Evolutionary conservation across 1,284 basidiomycete genomes (phyloP).

Genomic region (Mycena sp.): DNA sequence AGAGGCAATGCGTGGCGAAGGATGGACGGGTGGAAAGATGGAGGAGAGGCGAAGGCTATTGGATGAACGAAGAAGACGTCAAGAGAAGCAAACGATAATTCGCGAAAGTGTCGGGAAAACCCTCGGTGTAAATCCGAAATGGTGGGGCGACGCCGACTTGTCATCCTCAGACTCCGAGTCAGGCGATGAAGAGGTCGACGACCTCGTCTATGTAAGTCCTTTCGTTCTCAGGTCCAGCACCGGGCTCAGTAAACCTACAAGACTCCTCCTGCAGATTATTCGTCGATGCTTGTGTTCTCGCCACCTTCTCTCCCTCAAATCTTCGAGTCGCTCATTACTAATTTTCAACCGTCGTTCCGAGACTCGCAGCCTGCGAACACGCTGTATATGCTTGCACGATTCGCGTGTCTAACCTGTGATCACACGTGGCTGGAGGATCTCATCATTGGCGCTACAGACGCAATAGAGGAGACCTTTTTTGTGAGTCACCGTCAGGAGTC

Average conservation of each 20-base stretch:
- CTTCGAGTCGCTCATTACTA: conserved; percentile 83
- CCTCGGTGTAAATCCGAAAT: conserved; percentile 64
- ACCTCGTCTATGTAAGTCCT: conserved; percentile 58
- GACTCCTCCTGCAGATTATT: conserved; percentile 79
- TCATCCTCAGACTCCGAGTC: conserved; percentile 51
- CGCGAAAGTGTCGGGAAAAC: conserved; percentile 63
- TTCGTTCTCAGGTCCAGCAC: conserved; percentile 52
- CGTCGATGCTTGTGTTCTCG: conserved; percentile 92
- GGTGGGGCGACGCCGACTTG: conserved; percentile 65
- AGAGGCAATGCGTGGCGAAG: conserved; percentile 82
- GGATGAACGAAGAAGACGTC: conserved; percentile 66
- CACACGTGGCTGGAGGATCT: conserved; percentile 93
- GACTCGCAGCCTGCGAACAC: conserved; percentile 85
- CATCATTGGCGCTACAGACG: conserved; percentile 88
- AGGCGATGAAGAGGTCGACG: conserved; percentile 59
- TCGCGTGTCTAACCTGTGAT: conserved; percentile 87
- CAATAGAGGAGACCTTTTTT: conserved; percentile 92
- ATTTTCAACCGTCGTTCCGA: conserved; percentile 70
- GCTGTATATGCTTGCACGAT: conserved; percentile 86
- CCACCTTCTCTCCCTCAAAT: conserved; percentile 79
- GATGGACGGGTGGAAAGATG: conserved; percentile 76
- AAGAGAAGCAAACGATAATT: conserved; percentile 59
- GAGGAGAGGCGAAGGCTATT: conserved; percentile 66
- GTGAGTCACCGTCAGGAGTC: conserved; percentile 57
- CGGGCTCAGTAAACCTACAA: conserved; percentile 38